Conservation (phyloP, 495 filamentous ascomycete species). For the Trichoderma parareesei region DNA sequence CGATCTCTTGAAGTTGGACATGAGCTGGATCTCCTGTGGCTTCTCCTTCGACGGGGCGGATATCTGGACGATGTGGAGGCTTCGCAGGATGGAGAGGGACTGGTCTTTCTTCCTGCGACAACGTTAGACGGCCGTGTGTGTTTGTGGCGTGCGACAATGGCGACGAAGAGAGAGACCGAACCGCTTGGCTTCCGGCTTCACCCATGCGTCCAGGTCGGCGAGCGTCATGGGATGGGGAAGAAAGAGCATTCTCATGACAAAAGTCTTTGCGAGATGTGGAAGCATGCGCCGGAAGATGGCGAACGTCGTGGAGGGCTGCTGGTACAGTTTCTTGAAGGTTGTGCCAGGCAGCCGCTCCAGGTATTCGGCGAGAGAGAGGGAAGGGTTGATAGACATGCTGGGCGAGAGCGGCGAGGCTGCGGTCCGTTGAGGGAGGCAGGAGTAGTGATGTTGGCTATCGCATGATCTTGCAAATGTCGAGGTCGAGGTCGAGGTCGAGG, state of each 20-base stretch:
- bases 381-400: conserved; percentile 26
- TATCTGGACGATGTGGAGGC: conserved; percentile 70
- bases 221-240: conserved; percentile 67
- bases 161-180: background rate
- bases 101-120: conserved; percentile 59
- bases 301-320: conserved; percentile 88
- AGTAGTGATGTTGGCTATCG: background rate
- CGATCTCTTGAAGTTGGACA: conserved; percentile 65
- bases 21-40: conserved; percentile 59
- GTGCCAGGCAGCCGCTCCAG: conserved; percentile 82
- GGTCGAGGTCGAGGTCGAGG: too few relatives aligned
- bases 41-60: conserved; percentile 47
- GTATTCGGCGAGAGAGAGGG: conserved; percentile 62
- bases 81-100: conserved; percentile 68
- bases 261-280: conserved; percentile 83
- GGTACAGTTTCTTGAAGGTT: conserved; percentile 83
- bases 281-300: conserved; percentile 97
- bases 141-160: too few relatives aligned
- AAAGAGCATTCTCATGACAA: conserved; percentile 92
- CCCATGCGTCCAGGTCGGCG: conserved; percentile 74
- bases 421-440: background rate
- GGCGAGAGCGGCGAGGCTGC: background rate
- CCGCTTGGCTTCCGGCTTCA: conserved; percentile 58
- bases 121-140: conserved; percentile 19
- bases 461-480: background rate